Conservation (phyloP, 495 filamentous ascomycete species). For the Rhizodiscina lignyota region DNA sequence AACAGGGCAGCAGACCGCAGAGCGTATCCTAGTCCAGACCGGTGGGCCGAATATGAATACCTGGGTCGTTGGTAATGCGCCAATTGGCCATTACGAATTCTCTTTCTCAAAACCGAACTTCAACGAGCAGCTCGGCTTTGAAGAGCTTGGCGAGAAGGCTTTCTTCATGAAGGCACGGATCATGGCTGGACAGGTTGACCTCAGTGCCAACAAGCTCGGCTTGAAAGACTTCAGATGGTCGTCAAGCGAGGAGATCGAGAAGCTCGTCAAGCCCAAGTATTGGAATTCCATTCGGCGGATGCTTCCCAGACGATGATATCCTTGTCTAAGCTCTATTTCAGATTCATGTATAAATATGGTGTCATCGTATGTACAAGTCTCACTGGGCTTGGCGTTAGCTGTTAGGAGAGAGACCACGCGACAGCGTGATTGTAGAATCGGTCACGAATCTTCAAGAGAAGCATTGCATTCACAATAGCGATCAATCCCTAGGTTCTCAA, state of each 20-base stretch:
- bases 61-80: slow-evolving; percentile 86
- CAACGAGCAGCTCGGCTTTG: slow-evolving; percentile 15
- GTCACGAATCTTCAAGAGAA: too few species aligned
- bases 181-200: slow-evolving; percentile 85
- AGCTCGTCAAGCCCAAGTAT: slow-evolving; percentile 43
- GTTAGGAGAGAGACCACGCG: too few species aligned
- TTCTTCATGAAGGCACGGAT: slow-evolving; percentile 96
- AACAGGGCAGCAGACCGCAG: slow-evolving; percentile 47
- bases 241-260: slow-evolving; percentile 67
- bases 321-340: neutral
- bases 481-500: too few species aligned
- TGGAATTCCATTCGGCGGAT: slow-evolving; percentile 63
- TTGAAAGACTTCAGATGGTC: slow-evolving; percentile 83
- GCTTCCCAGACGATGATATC: slow-evolving; percentile 47
- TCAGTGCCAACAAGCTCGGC: slow-evolving; percentile 52
- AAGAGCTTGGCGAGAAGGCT: slow-evolving; percentile 48
- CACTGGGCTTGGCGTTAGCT: too few species aligned
- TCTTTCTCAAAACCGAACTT: slow-evolving; percentile 23
- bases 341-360: neutral
- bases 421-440: too few species aligned
- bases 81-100: slow-evolving; percentile 60
- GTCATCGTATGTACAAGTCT: neutral
- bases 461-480: too few species aligned
- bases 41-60: slow-evolving; percentile 96
- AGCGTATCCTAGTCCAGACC: slow-evolving; percentile 55